Evolutionary conservation across 1,284 basidiomycete genomes (phyloP).

Genomic region (Cutaneotrichosporon daszewskae): DNA sequence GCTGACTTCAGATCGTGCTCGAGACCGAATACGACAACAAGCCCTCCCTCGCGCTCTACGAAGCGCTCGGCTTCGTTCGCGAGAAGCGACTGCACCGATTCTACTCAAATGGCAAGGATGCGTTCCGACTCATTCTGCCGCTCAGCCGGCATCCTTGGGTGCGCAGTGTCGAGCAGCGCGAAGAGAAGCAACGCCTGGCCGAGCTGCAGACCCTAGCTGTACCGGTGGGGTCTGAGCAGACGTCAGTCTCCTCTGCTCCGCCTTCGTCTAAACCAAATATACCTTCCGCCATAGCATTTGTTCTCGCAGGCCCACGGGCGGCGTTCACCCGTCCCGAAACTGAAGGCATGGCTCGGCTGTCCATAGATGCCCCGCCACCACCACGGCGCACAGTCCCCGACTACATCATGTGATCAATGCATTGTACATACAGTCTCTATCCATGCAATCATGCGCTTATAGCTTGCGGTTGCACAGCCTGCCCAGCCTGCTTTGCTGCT

Average conservation of each 20-base stretch:
- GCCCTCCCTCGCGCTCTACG: constrained; percentile 80
- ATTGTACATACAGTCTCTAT: not conserved
- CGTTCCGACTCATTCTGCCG: constrained; percentile 22
- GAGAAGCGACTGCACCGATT: constrained; percentile 93
- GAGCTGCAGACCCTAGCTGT: no score
- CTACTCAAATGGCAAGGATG: constrained; percentile 70
- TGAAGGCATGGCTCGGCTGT: not conserved
- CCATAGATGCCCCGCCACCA: not conserved
- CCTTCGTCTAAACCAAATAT: not conserved
- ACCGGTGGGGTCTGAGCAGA: not conserved
- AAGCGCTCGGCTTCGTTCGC: constrained; percentile 85
- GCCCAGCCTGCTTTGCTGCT: no score
- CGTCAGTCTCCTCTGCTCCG: no score
- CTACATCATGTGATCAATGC: constrained; percentile 2
- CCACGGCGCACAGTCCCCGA: not conserved
- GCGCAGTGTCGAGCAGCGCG: not conserved
- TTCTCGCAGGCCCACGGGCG: not conserved
- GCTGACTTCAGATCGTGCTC: no score
- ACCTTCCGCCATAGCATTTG: not conserved
- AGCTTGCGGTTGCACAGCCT: not conserved
- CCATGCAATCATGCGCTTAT: not conserved
- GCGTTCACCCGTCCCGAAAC: not conserved
- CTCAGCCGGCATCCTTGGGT: not conserved
- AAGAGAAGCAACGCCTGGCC: not conserved
- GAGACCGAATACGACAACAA: constrained; percentile 96